Base-by-base conservation (phyloP, 1,284 basidiomycete species). In the Hypsizygus ulmarius region DNA sequence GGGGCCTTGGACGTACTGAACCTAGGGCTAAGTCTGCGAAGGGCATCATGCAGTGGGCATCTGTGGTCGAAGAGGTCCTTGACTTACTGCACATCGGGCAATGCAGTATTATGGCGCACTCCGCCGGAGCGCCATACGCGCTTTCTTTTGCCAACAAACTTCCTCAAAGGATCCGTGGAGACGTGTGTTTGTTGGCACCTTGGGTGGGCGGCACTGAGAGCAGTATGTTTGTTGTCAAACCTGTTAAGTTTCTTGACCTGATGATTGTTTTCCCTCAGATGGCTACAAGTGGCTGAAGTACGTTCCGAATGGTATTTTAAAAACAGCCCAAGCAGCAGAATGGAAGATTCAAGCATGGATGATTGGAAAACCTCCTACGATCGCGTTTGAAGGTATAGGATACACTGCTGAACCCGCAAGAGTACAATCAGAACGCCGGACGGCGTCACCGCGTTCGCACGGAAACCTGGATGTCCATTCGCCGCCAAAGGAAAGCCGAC, bases 211-310 rank as follows among this genome's bases (percentile, higher is more conserved):
- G 90, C 32, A 84, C 85, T 39, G 94, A 95, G 64, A 87, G 79
- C 59, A 86, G 93, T 93, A 63, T 64, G 88, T 63, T 45, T 36
- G 36, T 29, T 12, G 33, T 7, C 14, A 9, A n/a, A 21, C 15
- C 12, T 4, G 43, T 3, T 11, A 16, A 25, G 10, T 21, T 40
- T 29, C n/a, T n/a, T n/a, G n/a, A 14, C 41, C 14, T 44, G 33
- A 29, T 35, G 1, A 25, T 39, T 45, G 54, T 19, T 35, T 32
- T 37, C 48, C 41, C 11, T 16, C 55, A 85, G 82, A 78, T 60
- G 87, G 89, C 14, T 98, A 97, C 71, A 94, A 90, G 63, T 97
- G 94, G 93, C 76, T 99, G 50, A 96, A 94, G 64, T 98, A 95
- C 64, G 87, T 99, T 1, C 96, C 96, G 0, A 93, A 92, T 53